Evolutionary conservation across 208 protist genomes (phyloP).

Genomic region (Acanthamoeba sp.): DNA sequence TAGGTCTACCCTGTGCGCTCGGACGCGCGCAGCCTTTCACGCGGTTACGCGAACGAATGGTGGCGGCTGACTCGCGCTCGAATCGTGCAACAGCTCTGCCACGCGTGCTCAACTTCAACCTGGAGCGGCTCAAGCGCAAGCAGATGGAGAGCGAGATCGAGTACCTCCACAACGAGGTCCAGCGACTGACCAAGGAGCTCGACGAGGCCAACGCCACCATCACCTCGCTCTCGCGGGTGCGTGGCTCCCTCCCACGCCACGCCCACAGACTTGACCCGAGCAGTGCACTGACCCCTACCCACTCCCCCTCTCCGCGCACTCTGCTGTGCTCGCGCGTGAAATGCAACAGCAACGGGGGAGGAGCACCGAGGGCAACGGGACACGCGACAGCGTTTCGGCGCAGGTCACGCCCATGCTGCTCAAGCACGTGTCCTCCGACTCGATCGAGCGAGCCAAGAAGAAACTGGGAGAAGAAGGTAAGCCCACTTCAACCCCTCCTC

Average conservation of each 20-base stretch:
- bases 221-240: background rate
- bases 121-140: slow-evolving; percentile 51
- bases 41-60: no score
- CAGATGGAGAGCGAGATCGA: slow-evolving; percentile 72
- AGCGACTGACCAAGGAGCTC: slow-evolving; percentile 55
- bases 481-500: no score
- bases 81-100: slow-evolving; percentile 35
- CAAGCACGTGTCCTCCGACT: slow-evolving; percentile 37
- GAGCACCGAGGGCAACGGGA: background rate
- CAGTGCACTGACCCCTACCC: no score
- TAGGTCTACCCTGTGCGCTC: no score
- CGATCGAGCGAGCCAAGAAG: slow-evolving; percentile 29
- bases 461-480: slow-evolving; percentile 24
- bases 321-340: background rate
- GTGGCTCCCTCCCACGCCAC: no score
- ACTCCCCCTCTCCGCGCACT: no score
- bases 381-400: background rate
- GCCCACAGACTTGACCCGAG: no score
- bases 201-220: slow-evolving; percentile 31
- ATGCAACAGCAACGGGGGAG: background rate
- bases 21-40: no score
- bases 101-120: slow-evolving; percentile 62
- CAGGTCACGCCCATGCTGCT: slow-evolving; percentile 26
- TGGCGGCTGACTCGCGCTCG: background rate
- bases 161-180: slow-evolving; percentile 60